These are phyloP conservation scores for Penicillium roqueforti DNA, from an alignment of 495 filamentous ascomycete species.

Conservation along the genomic window DNA sequence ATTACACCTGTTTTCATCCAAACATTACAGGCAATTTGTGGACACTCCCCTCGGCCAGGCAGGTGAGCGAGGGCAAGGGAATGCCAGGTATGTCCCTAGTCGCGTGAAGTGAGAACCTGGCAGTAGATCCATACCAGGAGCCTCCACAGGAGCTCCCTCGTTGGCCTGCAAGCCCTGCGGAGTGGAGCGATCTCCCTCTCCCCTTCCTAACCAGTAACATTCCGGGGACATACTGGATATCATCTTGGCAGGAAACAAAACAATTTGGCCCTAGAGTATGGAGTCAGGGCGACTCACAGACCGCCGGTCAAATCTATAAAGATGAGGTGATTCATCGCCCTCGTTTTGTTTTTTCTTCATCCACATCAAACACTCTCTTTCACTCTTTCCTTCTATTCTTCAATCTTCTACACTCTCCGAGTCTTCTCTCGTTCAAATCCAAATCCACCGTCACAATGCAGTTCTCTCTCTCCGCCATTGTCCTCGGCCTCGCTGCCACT, in stretches of 20 bases:
- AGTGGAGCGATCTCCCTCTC: constrained; percentile 21
- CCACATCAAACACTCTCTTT: constrained; percentile 31
- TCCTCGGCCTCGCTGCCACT: constrained; percentile 30
- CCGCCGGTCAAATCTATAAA: constrained; percentile 38
- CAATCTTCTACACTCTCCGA: constrained; percentile 22
- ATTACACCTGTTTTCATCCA: not conserved
- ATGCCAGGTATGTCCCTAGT: constrained; percentile 13
- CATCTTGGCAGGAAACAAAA: constrained; percentile 5
- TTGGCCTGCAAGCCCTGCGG: constrained; percentile 11
- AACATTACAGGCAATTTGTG: too few species aligned
- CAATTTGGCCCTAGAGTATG: constrained; percentile 11
- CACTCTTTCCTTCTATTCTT: constrained; percentile 27
- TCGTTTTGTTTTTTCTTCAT: constrained; percentile 25
- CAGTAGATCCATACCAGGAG: constrained; percentile 37
- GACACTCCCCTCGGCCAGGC: not conserved
- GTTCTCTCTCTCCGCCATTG: constrained; percentile 27
- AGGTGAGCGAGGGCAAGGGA: constrained; percentile 7
- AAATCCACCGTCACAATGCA: constrained; percentile 41
- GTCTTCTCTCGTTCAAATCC: constrained; percentile 31
- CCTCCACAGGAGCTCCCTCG: constrained; percentile 3
- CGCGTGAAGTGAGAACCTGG: constrained; percentile 14
- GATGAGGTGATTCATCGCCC: constrained; percentile 18
- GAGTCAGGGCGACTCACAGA: constrained; percentile 19
- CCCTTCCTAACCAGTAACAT: constrained; percentile 33
- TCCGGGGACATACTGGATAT: constrained; percentile 25